phyloP scores from a whole-genome alignment of 352 stramenopile species.

The Halophytophthora batemanensis region DNA sequence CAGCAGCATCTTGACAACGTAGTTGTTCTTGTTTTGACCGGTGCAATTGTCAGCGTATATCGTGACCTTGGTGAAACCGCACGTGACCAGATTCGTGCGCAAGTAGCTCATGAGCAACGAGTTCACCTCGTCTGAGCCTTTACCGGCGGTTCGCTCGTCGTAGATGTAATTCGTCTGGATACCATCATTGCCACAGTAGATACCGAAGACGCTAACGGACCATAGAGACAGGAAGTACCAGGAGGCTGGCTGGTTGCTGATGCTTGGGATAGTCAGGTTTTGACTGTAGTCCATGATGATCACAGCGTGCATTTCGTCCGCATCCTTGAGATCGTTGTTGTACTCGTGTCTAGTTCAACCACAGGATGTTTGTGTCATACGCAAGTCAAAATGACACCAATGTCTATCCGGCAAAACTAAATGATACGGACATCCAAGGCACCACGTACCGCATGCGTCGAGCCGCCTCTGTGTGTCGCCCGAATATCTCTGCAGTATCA shows the following conservation, averaged over 20 bases:
- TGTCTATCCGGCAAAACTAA: too few species aligned
- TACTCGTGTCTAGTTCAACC: slow-evolving; percentile 13
- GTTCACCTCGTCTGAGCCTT: slow-evolving; percentile 16
- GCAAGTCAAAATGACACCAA: slow-evolving; percentile 8
- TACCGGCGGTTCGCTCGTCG: slow-evolving; percentile 11
- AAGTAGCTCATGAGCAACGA: slow-evolving; percentile 8
- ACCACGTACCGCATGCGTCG: too few species aligned
- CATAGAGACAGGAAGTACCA: slow-evolving; percentile 20
- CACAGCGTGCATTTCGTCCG: slow-evolving; percentile 1
- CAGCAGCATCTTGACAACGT: slow-evolving; percentile 5
- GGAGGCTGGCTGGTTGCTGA: slow-evolving; percentile 7
- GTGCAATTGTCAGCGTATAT: slow-evolving; percentile 12
- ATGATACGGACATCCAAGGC: too few species aligned
- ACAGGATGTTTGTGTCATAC: too few species aligned
- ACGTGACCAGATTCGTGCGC: not conserved
- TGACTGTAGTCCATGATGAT: slow-evolving; percentile 21
- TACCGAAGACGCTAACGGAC: slow-evolving; percentile 4
- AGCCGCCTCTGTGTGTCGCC: too few species aligned
- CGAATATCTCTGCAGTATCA: too few species aligned
- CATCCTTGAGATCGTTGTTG: slow-evolving; percentile 1
- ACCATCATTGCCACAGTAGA: slow-evolving; percentile 13
- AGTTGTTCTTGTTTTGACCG: slow-evolving; percentile 13
- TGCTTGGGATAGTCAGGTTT: slow-evolving; percentile 14
- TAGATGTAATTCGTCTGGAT: slow-evolving; percentile 14
- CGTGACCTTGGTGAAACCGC: not conserved